Base-by-base conservation (phyloP, 2,329 filamentous ascomycete genomes). In the Truncatella angustata region DNA sequence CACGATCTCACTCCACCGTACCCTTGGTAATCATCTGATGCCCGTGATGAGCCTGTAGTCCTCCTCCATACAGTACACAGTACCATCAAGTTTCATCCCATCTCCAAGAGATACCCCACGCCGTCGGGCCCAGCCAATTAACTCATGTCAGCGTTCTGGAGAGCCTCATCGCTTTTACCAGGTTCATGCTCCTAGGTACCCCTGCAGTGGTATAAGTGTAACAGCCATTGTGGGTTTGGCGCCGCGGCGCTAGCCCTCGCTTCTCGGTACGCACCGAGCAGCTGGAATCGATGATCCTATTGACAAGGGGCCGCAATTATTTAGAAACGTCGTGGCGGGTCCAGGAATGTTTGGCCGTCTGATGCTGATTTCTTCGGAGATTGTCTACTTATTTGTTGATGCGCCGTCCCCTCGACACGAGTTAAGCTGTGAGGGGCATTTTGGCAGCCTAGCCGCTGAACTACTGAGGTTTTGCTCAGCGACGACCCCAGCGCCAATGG, bases 181-280 rank as follows among this genome's bases (percentile, higher is more conserved):
- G 49, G 49, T 28, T 30, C 34, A 40, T 14, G 6, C 23, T 12
- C 21, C 37, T n/a, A 36, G 30, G 37, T 16, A 34, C 49, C 49
- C 49, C 37, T 51, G 49, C 20, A 9, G n/a, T n/a, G 21, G 18
- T 51, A 44, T 51, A 51, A n/a, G 11, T 51, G 49, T 34, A 51
- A 51, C 49, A 34, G 12, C 11, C 36, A 14, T 9, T 10, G 49
- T 44, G 40, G 28, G 30, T 43, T 39, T 34, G 26, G 49, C 39
- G 43, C 37, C 26, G 36, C 14, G 35, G 35, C 24, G 36, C 36
- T 32, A 50, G 16, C 39, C 39, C 39, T 37, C 39, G 24, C 24
- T 37, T 44, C 49, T 51, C 49, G 49, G 49, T 45, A 51, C 37
- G 49, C 39, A 51, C 49, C 49, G 49, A 51, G 49, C 11, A 40